These are phyloP conservation scores for Eimeria maxima DNA, from an alignment of 169 alveolate genomes.

Conservation along the genomic window DNA sequence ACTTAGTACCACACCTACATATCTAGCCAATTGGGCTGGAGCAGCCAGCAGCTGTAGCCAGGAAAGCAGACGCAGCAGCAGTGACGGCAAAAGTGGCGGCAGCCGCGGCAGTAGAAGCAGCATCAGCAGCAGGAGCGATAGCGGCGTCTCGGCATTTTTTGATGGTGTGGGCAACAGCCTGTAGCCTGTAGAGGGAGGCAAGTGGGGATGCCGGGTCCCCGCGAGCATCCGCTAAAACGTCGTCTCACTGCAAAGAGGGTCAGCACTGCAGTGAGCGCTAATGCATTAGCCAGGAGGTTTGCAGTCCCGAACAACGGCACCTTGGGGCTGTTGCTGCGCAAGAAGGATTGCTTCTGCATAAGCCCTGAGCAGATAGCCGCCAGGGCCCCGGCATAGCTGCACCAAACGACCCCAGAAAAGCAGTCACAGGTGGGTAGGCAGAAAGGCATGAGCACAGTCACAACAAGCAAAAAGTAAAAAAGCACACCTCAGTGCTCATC, in stretches of 20 bases:
- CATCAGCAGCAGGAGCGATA: not conserved
- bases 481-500: not conserved
- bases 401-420: not conserved
- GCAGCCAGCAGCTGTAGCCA: not conserved
- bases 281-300: constrained; percentile 35
- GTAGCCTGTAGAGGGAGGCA: not conserved
- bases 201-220: not conserved
- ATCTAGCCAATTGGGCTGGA: not conserved
- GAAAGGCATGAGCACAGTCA: not conserved
- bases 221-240: not conserved
- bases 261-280: not conserved
- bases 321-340: constrained; percentile 40
- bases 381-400: constrained; percentile 55
- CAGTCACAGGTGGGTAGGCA: not conserved
- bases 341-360: constrained; percentile 69
- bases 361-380: constrained; percentile 52
- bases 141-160: not conserved
- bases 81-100: not conserved
- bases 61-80: not conserved
- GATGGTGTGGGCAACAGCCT: not conserved
- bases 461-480: not conserved
- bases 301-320: constrained; percentile 42
- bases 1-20: not conserved
- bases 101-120: not conserved
- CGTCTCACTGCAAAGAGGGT: constrained; percentile 37